phyloP scores from a whole-genome alignment of 2,329 filamentous ascomycete species.

The Clonostachys sp. region DNA sequence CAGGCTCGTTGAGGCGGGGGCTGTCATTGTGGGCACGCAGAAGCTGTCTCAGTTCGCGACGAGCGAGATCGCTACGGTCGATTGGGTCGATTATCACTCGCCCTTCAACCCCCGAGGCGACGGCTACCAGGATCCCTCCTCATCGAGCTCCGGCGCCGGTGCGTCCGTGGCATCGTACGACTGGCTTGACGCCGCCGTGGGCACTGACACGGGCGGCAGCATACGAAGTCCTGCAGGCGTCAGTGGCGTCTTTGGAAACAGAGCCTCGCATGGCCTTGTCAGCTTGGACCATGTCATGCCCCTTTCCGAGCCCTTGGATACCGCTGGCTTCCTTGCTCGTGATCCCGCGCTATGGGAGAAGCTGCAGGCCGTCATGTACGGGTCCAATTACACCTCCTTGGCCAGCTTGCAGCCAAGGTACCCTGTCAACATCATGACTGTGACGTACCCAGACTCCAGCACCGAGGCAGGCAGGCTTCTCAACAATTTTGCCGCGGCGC shows the following conservation, averaged over 20 bases:
- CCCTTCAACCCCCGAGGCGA: slow-evolving; percentile 42
- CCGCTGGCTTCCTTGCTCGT: slow-evolving; percentile 34
- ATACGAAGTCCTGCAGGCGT: slow-evolving; percentile 37
- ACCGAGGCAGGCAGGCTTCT: slow-evolving; percentile 9
- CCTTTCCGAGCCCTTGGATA: slow-evolving; percentile 34
- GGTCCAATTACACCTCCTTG: slow-evolving; percentile 24
- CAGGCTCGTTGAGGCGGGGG: slow-evolving; percentile 54
- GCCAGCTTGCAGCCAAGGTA: slow-evolving; percentile 11
- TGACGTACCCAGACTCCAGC: background rate
- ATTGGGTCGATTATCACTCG: slow-evolving; percentile 35
- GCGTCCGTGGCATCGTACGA: slow-evolving; percentile 31
- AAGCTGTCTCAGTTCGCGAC: slow-evolving; percentile 42
- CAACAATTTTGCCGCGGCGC: slow-evolving; percentile 16
- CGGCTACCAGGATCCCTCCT: slow-evolving; percentile 38
- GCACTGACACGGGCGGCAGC: slow-evolving; percentile 34
- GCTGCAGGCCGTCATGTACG: slow-evolving; percentile 22
- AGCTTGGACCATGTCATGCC: slow-evolving; percentile 33
- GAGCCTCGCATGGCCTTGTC: slow-evolving; percentile 33
- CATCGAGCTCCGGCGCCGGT: slow-evolving; percentile 35
- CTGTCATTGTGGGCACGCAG: slow-evolving; percentile 41
- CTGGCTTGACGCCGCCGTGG: slow-evolving; percentile 36
- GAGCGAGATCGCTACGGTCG: slow-evolving; percentile 37
- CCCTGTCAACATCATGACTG: slow-evolving; percentile 12
- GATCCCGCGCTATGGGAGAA: slow-evolving; percentile 25
- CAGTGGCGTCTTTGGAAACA: slow-evolving; percentile 38